A percentile compares a stretch with the other conserved stretches of the same genome.
Conservation (phyloP, 176 grass and related monocot genomes). For the Leersia perrieri region DNA sequence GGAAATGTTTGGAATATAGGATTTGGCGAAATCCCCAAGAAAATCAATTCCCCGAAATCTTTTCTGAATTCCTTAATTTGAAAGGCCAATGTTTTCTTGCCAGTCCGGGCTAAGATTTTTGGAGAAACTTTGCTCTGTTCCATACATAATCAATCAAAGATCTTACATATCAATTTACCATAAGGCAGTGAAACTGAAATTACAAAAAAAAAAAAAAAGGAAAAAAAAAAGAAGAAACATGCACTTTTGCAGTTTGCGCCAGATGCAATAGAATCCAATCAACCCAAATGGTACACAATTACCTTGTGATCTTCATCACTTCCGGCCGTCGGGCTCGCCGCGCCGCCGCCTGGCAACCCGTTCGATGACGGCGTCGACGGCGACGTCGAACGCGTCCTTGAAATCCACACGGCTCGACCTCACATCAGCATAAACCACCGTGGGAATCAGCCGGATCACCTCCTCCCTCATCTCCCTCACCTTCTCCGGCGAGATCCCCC, state of each 20-base stretch:
- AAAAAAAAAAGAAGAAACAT: background rate
- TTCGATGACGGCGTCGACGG: conserved; percentile 46
- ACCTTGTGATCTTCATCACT: background rate
- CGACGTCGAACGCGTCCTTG: conserved; percentile 60
- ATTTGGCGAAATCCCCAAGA: background rate
- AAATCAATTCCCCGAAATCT: background rate
- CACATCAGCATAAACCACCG: conserved; percentile 56
- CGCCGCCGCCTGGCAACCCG: conserved; percentile 27
- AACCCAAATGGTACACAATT: background rate
- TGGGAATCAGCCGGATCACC: conserved; percentile 61
- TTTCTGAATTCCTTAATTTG: background rate
- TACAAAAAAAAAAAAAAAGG: background rate
- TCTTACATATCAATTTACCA: background rate
- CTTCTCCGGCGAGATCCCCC: conserved; percentile 34
- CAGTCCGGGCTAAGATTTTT: background rate
- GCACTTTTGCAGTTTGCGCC: background rate
- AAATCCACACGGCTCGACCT: conserved; percentile 36
- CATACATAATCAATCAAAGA: background rate
- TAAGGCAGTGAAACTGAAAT: background rate
- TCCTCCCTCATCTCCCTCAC: conserved; percentile 53
- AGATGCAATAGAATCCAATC: background rate
- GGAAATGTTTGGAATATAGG: too few relatives aligned
- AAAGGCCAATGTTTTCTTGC: background rate
- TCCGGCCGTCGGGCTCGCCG: background rate
- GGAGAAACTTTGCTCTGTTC: background rate